Percentiles rank a stretch among this genome's conserved stretches.
These are phyloP conservation scores for Dicorynia guianensis DNA, from an alignment of 306 rosid genomes.

Conservation along the genomic window DNA sequence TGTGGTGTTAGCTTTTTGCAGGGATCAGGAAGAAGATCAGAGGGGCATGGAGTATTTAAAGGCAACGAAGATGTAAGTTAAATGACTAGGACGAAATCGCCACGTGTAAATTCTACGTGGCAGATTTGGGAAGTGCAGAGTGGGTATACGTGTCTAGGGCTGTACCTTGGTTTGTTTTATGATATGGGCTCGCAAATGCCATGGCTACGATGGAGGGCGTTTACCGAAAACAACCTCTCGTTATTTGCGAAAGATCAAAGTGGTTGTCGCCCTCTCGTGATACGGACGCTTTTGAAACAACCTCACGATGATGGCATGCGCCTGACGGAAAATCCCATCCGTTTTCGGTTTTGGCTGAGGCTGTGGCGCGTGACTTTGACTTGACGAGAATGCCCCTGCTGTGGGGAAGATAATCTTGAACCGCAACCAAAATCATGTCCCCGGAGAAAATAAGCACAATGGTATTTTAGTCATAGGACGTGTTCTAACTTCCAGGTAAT, in stretches of 20 bases:
- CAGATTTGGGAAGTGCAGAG: background rate
- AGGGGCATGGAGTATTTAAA: conserved; percentile 32
- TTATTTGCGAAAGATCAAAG: background rate
- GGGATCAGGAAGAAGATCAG: conserved; percentile 38
- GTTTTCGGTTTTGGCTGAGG: conserved; percentile 1
- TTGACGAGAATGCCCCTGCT: conserved; percentile 43
- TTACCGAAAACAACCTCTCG: conserved; percentile 40
- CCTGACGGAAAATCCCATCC: conserved; percentile 28
- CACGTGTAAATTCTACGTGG: conserved; percentile 62
- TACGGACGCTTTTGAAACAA: background rate
- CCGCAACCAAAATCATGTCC: background rate
- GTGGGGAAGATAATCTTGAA: background rate
- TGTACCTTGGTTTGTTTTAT: background rate
- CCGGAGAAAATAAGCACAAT: background rate
- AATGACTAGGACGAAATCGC: conserved; percentile 37
- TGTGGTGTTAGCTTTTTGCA: conserved; percentile 27
- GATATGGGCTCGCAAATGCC: conserved; percentile 18
- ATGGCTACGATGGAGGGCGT: background rate
- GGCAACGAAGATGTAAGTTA: background rate
- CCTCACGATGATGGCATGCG: conserved; percentile 43
- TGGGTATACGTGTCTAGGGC: conserved; percentile 31
- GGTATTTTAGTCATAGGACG: conserved; percentile 24
- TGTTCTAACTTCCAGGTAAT: background rate
- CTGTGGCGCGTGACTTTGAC: background rate
- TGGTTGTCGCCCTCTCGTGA: conserved; percentile 11